These are phyloP conservation scores for Tricholoma furcatifolium DNA, from an alignment of 768 basidiomycete species.

Conservation along the genomic window DNA sequence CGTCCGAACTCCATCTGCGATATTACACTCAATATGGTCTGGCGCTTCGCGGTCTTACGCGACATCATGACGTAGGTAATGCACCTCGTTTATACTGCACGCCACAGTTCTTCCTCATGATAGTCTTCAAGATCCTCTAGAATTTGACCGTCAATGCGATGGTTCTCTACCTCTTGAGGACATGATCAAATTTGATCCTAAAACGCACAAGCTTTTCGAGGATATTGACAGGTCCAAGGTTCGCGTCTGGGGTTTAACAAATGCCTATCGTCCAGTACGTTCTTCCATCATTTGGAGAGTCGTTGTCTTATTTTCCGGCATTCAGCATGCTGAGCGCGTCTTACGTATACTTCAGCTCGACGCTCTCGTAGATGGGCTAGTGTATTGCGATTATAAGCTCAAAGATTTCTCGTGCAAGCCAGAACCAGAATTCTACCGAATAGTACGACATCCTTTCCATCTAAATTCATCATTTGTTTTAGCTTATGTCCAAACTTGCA, in stretches of 20 bases:
- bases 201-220: conserved; percentile 62
- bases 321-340: conserved; percentile 79
- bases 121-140: conserved; percentile 66
- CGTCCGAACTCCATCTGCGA: conserved; percentile 61
- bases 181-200: conserved; percentile 66
- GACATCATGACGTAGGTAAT: conserved; percentile 74
- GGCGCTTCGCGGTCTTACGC: conserved; percentile 73
- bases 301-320: background rate
- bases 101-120: background rate
- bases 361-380: conserved; percentile 72
- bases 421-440: conserved; percentile 65
- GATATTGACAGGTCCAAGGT: conserved; percentile 78
- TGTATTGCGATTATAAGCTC: conserved; percentile 75
- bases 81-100: background rate
- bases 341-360: conserved; percentile 69
- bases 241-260: conserved; percentile 85
- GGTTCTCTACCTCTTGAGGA: conserved; percentile 80
- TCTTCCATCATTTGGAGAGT: background rate
- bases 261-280: conserved; percentile 73
- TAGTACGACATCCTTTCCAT: conserved; percentile 36
- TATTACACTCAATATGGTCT: conserved; percentile 86
- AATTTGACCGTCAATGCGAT: conserved; percentile 84
- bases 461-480: background rate
- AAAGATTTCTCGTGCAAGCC: conserved; percentile 80
- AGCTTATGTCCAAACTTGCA: conserved; percentile 1